phyloP scores from a whole-genome alignment of 495 filamentous ascomycete genomes.

The Haplographium delicatum region DNA sequence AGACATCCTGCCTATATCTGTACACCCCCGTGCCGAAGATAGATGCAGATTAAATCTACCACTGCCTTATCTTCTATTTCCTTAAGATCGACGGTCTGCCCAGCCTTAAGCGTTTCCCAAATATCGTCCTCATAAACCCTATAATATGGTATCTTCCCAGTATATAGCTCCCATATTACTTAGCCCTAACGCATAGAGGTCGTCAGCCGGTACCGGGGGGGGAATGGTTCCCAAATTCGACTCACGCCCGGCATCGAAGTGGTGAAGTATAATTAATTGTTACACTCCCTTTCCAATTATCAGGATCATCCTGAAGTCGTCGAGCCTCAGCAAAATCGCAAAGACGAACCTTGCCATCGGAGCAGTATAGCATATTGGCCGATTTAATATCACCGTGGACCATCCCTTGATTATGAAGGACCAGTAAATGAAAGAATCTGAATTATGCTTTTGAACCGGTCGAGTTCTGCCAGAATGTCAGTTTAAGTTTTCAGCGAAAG shows the following conservation, averaged over 20 bases:
- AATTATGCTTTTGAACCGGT: too few species aligned
- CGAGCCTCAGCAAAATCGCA: neutral
- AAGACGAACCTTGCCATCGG: neutral
- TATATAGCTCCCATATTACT: neutral
- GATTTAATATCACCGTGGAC: slow-evolving; percentile 1
- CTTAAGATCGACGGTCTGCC: neutral
- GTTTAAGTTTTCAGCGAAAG: too few species aligned
- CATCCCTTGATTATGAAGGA: neutral
- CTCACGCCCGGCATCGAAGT: neutral
- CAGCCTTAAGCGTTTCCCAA: neutral
- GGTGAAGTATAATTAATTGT: neutral
- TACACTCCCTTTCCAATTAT: neutral
- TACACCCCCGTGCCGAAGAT: neutral
- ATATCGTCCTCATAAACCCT: neutral
- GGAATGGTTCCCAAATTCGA: neutral
- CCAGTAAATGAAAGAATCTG: neutral
- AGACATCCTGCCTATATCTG: too few species aligned
- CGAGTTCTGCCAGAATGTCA: too few species aligned
- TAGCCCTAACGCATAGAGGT: neutral
- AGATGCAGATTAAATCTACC: neutral
- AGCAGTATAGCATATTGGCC: neutral
- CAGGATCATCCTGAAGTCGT: neutral
- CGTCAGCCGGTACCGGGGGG: neutral
- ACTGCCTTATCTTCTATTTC: neutral
- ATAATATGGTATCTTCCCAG: neutral